Conservation (phyloP, 139 green algal genomes). For the Picochlorum sp. region DNA sequence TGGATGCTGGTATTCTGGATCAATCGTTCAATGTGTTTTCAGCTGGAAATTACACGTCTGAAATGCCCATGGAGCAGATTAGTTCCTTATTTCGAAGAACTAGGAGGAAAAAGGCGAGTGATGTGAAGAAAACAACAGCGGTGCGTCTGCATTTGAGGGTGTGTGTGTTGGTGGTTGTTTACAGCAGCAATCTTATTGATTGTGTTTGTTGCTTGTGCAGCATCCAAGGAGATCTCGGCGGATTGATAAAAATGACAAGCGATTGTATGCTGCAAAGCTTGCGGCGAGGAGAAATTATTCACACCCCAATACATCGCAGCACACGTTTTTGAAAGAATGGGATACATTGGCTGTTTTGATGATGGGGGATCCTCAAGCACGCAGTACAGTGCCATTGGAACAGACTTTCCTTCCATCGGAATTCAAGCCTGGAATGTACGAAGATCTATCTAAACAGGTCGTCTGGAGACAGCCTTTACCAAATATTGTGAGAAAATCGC, state of each 20-base stretch:
- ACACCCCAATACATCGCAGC: background rate
- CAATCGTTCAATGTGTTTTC: too few relatives aligned
- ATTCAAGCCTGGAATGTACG: background rate
- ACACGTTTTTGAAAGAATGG: background rate
- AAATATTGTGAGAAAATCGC: background rate
- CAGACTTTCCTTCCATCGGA: background rate
- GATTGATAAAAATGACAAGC: background rate
- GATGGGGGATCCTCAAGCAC: background rate
- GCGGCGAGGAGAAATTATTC: background rate
- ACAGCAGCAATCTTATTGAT: background rate
- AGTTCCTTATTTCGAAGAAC: background rate
- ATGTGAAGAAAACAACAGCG: background rate
- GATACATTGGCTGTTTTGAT: background rate
- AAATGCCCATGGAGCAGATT: background rate
- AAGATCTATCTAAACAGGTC: background rate
- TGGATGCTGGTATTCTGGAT: background rate
- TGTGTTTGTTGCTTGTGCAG: background rate
- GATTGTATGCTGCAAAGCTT: slow-evolving; percentile 1
- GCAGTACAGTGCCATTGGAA: background rate
- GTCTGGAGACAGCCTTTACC: background rate
- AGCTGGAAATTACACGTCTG: background rate
- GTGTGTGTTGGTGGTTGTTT: too few relatives aligned
- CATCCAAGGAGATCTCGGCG: background rate
- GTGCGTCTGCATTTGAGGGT: background rate
- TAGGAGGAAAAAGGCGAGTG: background rate